Evolutionary conservation across 2,329 filamentous ascomycete genomes (phyloP), one percentile per base, ranked within the genome.

Genomic region (Lizonia empirigonia): DNA sequence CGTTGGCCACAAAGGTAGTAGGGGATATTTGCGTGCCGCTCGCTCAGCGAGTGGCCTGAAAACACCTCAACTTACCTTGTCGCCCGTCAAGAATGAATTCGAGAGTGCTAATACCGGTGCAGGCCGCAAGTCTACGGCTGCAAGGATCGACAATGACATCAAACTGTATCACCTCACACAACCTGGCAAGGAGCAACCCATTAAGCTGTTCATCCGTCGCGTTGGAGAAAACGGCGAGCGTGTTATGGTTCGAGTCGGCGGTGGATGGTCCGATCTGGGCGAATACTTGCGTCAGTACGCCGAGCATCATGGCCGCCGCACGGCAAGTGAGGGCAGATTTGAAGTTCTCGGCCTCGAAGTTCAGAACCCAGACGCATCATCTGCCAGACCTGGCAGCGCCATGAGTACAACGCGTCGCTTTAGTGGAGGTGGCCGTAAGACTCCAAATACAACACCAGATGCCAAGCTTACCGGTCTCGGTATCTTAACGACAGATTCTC

Each of bases 201-300:
- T 97, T 68, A 97, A 97, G 74, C 83, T 99, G 5, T 96, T 95
- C 66, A 92, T 99, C 44, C 88, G 94, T 13, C 86, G 91, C 1
- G 92, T 99, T 2, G 94, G 94, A 40, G 91, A 96, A 71, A 82
- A 85, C 49, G 90, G 90, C 13, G 91, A 97, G 73, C 86, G 94
- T 42, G 91, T 97, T 55, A 97, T 99, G 94, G 94, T 99, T 7
- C 89, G 94, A 27, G 93, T 99, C 10, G 94, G 94, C 10, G 94
- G 94, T 52, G 94, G 94, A n/a, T 99, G 94, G 94, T 91, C 92
- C 12, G 94, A 99, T 72, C 79, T 99, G 16, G 93, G 89, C 29
- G 94, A 97, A 72, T 99, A 97, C 68, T 80, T 99, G 33, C 88
- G 91, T 62, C 91, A 96, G 71, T 99, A 97, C 65, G 92, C 91